phyloP scores from a whole-genome alignment of 108 stramenopile species.

The Mediolabrus comicus region DNA sequence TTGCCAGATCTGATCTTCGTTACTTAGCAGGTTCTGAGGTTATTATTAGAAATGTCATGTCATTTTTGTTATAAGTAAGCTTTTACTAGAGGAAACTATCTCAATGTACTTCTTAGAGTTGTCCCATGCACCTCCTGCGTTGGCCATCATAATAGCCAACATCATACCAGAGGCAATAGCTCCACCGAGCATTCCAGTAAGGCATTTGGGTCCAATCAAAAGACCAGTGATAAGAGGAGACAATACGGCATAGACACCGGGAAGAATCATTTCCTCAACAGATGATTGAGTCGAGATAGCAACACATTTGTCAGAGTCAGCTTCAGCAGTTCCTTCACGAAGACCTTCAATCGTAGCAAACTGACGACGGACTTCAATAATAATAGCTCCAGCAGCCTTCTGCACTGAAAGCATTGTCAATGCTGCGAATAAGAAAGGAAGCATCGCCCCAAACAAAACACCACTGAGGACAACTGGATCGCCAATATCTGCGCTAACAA shows the following conservation, averaged over 20 bases:
- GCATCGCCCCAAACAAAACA: slow-evolving; percentile 91
- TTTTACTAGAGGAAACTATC: slow-evolving; percentile 35
- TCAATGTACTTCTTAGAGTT: slow-evolving; percentile 96
- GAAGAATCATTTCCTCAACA: slow-evolving; percentile 81
- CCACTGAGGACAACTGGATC: slow-evolving; percentile 87
- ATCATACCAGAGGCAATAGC: slow-evolving; percentile 87
- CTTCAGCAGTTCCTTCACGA: slow-evolving; percentile 73
- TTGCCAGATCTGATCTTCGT: too few relatives aligned
- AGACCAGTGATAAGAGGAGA: slow-evolving; percentile 76
- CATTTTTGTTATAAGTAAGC: too few relatives aligned
- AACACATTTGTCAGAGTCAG: slow-evolving; percentile 79
- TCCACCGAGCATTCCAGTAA: slow-evolving; percentile 79
- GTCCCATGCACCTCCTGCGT: slow-evolving; percentile 98
- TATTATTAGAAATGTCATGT: too few relatives aligned
- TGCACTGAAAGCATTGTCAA: slow-evolving; percentile 97
- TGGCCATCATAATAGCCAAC: slow-evolving; percentile 93
- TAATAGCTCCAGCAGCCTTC: slow-evolving; percentile 62
- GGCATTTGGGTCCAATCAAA: slow-evolving; percentile 69
- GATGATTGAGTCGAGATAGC: slow-evolving; percentile 70
- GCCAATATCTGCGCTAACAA: slow-evolving; percentile 53
- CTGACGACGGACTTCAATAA: slow-evolving; percentile 92
- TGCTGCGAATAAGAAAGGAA: slow-evolving; percentile 96
- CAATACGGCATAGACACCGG: slow-evolving; percentile 73
- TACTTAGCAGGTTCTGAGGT: too few relatives aligned
- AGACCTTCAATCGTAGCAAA: slow-evolving; percentile 80